Conservation (phyloP, 306 rosid genomes). For the Geum urbanum region DNA sequence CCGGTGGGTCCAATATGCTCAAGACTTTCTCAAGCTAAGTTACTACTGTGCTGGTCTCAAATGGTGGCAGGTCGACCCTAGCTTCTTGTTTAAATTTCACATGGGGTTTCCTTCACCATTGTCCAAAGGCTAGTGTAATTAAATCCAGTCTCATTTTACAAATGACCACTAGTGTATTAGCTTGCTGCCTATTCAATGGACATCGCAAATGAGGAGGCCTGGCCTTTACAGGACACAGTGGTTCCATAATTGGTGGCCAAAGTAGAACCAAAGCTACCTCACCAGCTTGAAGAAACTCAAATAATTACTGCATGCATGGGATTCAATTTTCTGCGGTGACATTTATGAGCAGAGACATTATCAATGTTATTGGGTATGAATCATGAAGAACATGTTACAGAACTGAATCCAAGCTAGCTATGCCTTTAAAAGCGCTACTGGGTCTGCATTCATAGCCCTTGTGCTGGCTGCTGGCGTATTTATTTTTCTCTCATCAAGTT, state of each 20-base stretch:
- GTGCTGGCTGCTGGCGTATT: neutral
- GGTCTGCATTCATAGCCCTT: neutral
- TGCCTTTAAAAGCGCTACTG: neutral
- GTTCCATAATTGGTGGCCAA: slow-evolving; percentile 8
- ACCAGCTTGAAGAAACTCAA: neutral
- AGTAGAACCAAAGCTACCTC: neutral
- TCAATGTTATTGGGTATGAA: neutral
- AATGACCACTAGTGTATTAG: neutral
- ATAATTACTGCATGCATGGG: neutral
- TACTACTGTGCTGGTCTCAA: neutral
- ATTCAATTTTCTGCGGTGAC: neutral
- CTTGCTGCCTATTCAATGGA: slow-evolving; percentile 20
- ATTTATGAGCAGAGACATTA: neutral
- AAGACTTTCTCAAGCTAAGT: neutral
- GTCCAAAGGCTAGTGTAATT: slow-evolving; percentile 6
- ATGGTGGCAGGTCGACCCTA: slow-evolving; percentile 7
- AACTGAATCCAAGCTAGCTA: neutral
- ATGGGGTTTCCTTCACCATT: slow-evolving; percentile 9
- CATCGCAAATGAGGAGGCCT: slow-evolving; percentile 10
- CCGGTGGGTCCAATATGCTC: slow-evolving; percentile 8
- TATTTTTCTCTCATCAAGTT: neutral
- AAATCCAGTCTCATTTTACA: neutral
- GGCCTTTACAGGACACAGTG: slow-evolving; percentile 14
- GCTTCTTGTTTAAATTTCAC: slow-evolving; percentile 8
- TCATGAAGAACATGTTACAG: neutral